Evolutionary conservation across 345 rosid species (phyloP).

Genomic region (Lumnitzera racemosa): DNA sequence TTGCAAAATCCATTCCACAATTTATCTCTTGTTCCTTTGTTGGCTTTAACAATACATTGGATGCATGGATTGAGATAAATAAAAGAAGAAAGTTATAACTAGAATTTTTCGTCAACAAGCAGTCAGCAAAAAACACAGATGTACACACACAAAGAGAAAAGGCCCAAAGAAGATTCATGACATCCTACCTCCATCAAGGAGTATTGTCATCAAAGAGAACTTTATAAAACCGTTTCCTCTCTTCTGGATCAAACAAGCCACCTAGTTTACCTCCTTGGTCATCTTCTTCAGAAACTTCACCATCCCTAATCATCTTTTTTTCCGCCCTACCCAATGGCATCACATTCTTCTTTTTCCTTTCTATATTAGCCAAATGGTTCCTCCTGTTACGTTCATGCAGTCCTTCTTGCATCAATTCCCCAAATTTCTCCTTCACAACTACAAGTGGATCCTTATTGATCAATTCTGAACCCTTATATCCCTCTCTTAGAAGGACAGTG

Average conservation of each 20-base stretch:
- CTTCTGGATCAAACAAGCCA: slow-evolving; percentile 72
- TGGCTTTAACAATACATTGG: background rate
- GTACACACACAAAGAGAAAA: no score
- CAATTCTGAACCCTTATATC: slow-evolving; percentile 63
- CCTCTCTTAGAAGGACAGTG: slow-evolving; percentile 85
- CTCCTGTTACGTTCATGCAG: slow-evolving; percentile 67
- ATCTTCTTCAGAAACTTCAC: slow-evolving; percentile 38
- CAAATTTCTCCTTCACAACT: slow-evolving; percentile 73
- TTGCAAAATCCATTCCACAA: no score
- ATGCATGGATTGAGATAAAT: background rate
- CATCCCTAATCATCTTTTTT: slow-evolving; percentile 25
- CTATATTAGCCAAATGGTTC: slow-evolving; percentile 41
- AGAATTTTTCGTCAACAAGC: no score
- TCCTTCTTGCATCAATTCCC: slow-evolving; percentile 89
- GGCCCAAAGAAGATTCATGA: no score
- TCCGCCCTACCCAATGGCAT: slow-evolving; percentile 22
- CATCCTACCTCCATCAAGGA: slow-evolving; percentile 11
- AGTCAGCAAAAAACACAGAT: no score
- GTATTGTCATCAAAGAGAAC: slow-evolving; percentile 54
- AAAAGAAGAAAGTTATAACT: background rate
- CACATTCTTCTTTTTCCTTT: slow-evolving; percentile 58
- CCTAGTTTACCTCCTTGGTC: slow-evolving; percentile 33
- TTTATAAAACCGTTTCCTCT: slow-evolving; percentile 74
- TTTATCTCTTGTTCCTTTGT: background rate
- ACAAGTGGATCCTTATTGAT: slow-evolving; percentile 73